Percentiles rank a stretch among this genome's conserved stretches.
phyloP scores from a whole-genome alignment of 768 basidiomycete species.

The Russula olivacea region DNA sequence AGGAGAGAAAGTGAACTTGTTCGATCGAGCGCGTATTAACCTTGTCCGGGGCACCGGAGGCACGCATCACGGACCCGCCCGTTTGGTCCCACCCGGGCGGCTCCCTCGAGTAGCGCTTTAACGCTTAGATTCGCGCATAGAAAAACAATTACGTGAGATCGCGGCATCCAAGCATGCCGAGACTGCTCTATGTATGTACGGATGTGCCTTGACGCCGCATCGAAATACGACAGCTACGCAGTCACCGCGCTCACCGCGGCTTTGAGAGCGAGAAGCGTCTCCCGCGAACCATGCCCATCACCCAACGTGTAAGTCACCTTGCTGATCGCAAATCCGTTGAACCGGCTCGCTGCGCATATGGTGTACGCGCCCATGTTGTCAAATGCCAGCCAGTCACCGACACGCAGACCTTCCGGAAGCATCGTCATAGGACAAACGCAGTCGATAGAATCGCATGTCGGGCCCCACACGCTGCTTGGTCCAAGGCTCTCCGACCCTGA shows the following conservation, averaged over 20 bases:
- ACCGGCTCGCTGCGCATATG: constrained; percentile 92
- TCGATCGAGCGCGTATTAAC: constrained; percentile 17
- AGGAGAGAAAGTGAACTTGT: constrained; percentile 17
- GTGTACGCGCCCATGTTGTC: constrained; percentile 99
- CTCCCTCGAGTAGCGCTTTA: constrained; percentile 20
- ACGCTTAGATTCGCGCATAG: constrained; percentile 1
- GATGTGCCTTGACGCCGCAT: constrained; percentile 7
- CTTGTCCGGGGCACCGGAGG: constrained; percentile 15
- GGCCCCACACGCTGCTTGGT: constrained; percentile 87
- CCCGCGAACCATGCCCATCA: constrained; percentile 41
- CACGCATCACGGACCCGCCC: not conserved
- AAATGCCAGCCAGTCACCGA: constrained; percentile 99
- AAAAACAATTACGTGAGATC: constrained; percentile 19
- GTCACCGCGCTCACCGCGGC: constrained; percentile 37
- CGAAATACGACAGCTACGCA: constrained; percentile 12
- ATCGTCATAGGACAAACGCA: constrained; percentile 64
- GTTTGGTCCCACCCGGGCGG: constrained; percentile 6
- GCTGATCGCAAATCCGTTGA: constrained; percentile 86
- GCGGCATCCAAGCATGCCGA: constrained; percentile 14
- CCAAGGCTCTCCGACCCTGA: constrained; percentile 40
- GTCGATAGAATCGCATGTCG: constrained; percentile 97
- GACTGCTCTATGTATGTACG: constrained; percentile 2
- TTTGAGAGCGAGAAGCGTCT: constrained; percentile 48
- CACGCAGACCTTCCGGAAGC: constrained; percentile 64
- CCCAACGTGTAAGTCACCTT: constrained; percentile 76